Evolutionary conservation across 352 stramenopile genomes (phyloP).

Genomic region (Globisporangium paddicum): DNA sequence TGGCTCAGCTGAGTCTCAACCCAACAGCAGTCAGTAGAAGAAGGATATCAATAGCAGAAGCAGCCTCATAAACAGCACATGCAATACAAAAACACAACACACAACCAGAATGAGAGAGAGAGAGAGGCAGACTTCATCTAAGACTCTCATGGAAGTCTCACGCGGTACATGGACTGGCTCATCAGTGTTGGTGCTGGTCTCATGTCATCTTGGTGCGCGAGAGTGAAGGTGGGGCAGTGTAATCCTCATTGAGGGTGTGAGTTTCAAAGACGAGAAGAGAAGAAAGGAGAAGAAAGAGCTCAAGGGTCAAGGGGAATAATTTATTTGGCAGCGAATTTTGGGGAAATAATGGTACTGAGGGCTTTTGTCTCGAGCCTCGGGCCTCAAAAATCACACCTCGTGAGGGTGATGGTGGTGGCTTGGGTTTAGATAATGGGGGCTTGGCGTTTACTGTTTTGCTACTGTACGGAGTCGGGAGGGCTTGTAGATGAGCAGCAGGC

Average conservation of each 20-base stretch:
- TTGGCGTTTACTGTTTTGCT: neutral
- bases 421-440: neutral
- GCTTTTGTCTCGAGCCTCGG: neutral
- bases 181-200: neutral
- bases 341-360: neutral
- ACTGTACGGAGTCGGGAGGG: neutral
- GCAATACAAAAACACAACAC: conserved; percentile 4
- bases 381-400: conserved; percentile 1
- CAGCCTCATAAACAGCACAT: conserved; percentile 3
- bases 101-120: neutral
- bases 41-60: conserved; percentile 8
- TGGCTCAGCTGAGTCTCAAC: neutral
- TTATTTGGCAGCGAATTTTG: neutral
- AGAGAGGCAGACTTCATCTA: neutral
- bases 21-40: conserved; percentile 5
- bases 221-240: conserved; percentile 1
- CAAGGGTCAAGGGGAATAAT: conserved; percentile 1
- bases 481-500: neutral
- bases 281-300: neutral
- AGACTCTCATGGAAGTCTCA: neutral
- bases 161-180: neutral
- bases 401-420: neutral
- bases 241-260: neutral
- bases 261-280: neutral
- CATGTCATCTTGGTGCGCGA: neutral